These are phyloP conservation scores for Rubia yunnanensis DNA, from an alignment of 257 asterid species.

Conservation along the genomic window DNA sequence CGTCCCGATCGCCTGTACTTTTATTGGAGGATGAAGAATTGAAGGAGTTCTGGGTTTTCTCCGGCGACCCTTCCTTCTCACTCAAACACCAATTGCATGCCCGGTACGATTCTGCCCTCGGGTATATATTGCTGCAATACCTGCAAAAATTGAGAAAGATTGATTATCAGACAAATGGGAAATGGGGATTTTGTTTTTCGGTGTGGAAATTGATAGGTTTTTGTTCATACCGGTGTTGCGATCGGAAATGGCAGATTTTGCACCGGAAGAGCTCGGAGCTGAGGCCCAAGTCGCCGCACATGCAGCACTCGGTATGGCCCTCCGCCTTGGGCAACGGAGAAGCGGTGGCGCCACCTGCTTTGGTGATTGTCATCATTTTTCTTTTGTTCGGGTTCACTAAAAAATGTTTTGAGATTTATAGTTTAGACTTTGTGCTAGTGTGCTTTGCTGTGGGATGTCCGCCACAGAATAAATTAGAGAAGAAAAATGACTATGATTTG, in stretches of 20 bases:
- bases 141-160: slow-evolving; percentile 19
- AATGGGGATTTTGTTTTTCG: neutral
- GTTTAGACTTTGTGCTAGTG: neutral
- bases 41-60: slow-evolving; percentile 16
- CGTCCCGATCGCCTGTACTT: slow-evolving; percentile 15
- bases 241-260: slow-evolving; percentile 46
- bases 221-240: slow-evolving; percentile 54
- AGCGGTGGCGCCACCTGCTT: slow-evolving; percentile 12
- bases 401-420: neutral
- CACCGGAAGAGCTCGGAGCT: slow-evolving; percentile 58
- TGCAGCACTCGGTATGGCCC: slow-evolving; percentile 42
- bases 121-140: slow-evolving; percentile 67
- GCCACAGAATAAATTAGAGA: slow-evolving; percentile 17
- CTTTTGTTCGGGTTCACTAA: neutral
- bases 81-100: slow-evolving; percentile 69
- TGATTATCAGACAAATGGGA: neutral
- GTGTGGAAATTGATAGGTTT: neutral
- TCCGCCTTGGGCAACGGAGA: neutral
- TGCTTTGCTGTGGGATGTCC: slow-evolving; percentile 12
- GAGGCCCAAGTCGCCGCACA: slow-evolving; percentile 78
- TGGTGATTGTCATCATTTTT: slow-evolving; percentile 24
- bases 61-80: slow-evolving; percentile 19
- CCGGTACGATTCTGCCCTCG: slow-evolving; percentile 36
- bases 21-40: slow-evolving; percentile 29
- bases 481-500: neutral